These are phyloP conservation scores for Lichtheimia ramosa DNA, from an alignment of 371 early-diverging fungal species.

Conservation along the genomic window DNA sequence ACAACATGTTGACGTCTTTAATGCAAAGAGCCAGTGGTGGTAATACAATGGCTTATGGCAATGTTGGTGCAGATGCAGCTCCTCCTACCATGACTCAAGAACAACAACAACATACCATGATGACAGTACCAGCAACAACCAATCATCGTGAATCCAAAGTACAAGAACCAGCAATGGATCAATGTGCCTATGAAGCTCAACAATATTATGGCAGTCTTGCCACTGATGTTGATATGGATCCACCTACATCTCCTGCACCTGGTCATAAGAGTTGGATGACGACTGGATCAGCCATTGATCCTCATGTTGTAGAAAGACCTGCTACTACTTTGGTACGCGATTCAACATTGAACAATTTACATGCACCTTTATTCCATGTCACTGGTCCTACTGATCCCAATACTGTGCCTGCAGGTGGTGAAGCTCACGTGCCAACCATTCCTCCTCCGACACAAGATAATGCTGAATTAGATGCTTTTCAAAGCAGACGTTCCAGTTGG, in stretches of 20 bases:
- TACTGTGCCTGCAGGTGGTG: conserved; percentile 2
- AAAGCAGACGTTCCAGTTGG: conserved; percentile 10
- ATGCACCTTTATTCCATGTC: conserved; percentile 11
- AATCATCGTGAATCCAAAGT: conserved; percentile 9
- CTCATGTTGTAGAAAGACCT: conserved; percentile 11
- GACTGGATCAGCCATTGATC: conserved; percentile 10
- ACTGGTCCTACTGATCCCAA: conserved; percentile 2
- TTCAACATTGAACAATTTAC: conserved; percentile 11
- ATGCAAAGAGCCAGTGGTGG: conserved; percentile 3
- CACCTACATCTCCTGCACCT: background rate
- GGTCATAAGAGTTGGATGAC: conserved; percentile 6
- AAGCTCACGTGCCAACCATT: background rate
- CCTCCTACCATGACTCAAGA: background rate
- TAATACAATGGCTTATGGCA: too few relatives aligned
- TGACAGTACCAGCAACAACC: background rate
- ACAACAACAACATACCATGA: too few relatives aligned
- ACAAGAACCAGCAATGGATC: background rate
- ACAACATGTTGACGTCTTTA: conserved; percentile 4
- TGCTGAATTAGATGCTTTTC: conserved; percentile 1
- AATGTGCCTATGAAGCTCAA: conserved; percentile 4
- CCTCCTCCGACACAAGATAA: background rate
- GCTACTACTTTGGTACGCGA: conserved; percentile 7
- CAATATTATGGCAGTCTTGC: conserved; percentile 9
- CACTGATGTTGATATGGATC: background rate
- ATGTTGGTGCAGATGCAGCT: too few relatives aligned